Percentiles rank a stretch among this genome's conserved stretches.
phyloP scores from a whole-genome alignment of 345 rosid species.

The Ricinus communis region DNA sequence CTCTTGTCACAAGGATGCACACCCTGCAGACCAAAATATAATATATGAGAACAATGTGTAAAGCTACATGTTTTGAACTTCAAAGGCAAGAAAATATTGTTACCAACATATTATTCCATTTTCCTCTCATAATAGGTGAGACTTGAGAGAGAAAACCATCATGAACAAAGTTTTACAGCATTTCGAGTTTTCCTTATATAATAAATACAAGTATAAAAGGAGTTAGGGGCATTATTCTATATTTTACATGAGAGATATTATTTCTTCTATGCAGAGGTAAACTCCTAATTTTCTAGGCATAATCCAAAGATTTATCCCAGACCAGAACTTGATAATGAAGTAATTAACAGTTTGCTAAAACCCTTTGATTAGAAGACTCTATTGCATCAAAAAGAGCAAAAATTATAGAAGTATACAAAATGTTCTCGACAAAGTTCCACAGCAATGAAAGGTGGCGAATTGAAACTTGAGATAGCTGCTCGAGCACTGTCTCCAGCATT shows the following conservation, averaged over 20 bases:
- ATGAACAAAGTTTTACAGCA: background rate
- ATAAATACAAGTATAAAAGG: background rate
- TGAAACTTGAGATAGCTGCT: conserved; percentile 78
- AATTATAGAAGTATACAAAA: conserved; percentile 50
- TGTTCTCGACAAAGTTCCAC: conserved; percentile 94
- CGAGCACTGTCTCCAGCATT: conserved; percentile 79
- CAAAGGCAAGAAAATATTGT: background rate
- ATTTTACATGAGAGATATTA: background rate
- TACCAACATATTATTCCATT: background rate
- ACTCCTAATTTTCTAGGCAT: background rate
- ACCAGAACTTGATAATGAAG: background rate
- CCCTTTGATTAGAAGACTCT: background rate
- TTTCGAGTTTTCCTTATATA: background rate
- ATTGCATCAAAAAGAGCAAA: background rate
- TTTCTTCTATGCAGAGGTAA: background rate
- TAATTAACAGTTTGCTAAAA: background rate
- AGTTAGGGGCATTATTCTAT: background rate
- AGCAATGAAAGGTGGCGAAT: conserved; percentile 74
- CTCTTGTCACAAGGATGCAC: conserved; percentile 88
- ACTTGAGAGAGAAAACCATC: background rate
- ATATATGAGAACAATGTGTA: background rate
- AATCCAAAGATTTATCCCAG: background rate
- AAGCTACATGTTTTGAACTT: conserved; percentile 2
- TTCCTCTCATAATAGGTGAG: background rate
- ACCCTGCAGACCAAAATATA: conserved; percentile 57